These are phyloP conservation scores for Gnomoniopsis smithogilvyi DNA, from an alignment of 2,329 filamentous ascomycete species.

Conservation along the genomic window DNA sequence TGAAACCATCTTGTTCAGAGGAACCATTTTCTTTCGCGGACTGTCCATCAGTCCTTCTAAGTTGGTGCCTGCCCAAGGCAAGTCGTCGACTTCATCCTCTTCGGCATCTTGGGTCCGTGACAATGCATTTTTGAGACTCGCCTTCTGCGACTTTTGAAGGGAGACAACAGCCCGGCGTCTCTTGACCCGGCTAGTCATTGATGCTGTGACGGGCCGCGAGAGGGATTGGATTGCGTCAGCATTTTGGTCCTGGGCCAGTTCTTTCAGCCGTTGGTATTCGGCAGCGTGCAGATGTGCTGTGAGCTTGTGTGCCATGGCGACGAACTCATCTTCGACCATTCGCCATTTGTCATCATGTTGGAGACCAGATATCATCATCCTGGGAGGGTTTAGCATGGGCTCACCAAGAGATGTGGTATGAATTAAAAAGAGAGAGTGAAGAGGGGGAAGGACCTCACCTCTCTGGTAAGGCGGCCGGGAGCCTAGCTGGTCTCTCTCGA, in stretches of 20 bases:
- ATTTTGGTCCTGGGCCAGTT: constrained; percentile 51
- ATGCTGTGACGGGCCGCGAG: constrained; percentile 47
- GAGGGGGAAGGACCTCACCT: background rate
- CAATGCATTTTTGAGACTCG: constrained; percentile 22
- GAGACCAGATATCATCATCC: constrained; percentile 63
- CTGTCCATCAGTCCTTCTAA: constrained; percentile 42
- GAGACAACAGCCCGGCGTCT: constrained; percentile 33
- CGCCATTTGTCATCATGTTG: constrained; percentile 69
- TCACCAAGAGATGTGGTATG: background rate
- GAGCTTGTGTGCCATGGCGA: constrained; percentile 63
- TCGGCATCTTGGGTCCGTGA: constrained; percentile 17
- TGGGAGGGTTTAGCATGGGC: constrained; percentile 23
- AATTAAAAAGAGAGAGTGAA: background rate
- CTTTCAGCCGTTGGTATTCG: constrained; percentile 69
- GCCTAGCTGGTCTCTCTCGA: no score
- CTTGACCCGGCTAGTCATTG: constrained; percentile 33
- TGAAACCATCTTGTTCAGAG: constrained; percentile 24
- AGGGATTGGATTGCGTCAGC: constrained; percentile 48
- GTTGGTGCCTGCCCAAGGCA: constrained; percentile 34
- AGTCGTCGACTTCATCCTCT: constrained; percentile 28
- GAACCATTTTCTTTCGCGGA: constrained; percentile 27
- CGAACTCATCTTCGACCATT: constrained; percentile 83
- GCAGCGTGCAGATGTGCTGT: constrained; percentile 74
- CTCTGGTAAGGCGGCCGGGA: background rate
- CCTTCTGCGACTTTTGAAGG: constrained; percentile 33